phyloP scores from a whole-genome alignment of 2,329 filamentous ascomycete genomes.

The Nemania sp. region DNA sequence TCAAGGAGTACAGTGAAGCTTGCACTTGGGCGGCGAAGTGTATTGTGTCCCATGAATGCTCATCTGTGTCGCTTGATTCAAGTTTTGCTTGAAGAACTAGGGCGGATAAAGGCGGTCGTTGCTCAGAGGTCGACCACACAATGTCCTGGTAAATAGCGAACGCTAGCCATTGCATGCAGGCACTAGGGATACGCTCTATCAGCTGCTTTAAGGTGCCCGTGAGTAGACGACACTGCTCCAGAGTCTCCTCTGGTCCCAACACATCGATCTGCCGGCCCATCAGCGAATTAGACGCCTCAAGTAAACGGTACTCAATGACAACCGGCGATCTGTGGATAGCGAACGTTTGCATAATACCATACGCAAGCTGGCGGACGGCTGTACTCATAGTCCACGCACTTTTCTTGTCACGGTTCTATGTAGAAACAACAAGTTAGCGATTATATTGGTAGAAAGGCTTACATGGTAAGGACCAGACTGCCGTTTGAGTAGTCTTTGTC shows the following conservation, averaged over 20 bases:
- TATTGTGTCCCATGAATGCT: constrained; percentile 66
- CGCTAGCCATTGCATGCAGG: constrained; percentile 50
- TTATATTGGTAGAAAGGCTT: not conserved
- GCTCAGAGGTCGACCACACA: constrained; percentile 48
- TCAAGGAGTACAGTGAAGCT: constrained; percentile 70
- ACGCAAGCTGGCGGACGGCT: constrained; percentile 53
- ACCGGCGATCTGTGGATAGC: constrained; percentile 14
- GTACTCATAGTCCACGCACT: constrained; percentile 57
- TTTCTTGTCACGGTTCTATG: constrained; percentile 47
- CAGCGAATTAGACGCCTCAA: constrained; percentile 47
- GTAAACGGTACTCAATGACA: constrained; percentile 56
- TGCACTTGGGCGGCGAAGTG: constrained; percentile 73
- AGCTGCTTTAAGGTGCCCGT: constrained; percentile 45
- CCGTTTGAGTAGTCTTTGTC: no score
- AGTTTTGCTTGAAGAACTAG: constrained; percentile 47
- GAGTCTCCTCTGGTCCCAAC: constrained; percentile 37
- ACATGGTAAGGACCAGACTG: not conserved
- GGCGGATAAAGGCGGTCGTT: constrained; percentile 50
- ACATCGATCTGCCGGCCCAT: constrained; percentile 52
- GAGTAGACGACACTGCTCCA: constrained; percentile 44
- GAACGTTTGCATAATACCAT: constrained; percentile 50
- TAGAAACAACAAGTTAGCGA: constrained; percentile 8
- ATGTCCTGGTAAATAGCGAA: constrained; percentile 56
- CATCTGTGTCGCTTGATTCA: constrained; percentile 49
- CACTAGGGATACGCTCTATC: constrained; percentile 24